Evolutionary conservation across 1,284 basidiomycete species (phyloP).

Genomic region (Cystobasidium sp.): DNA sequence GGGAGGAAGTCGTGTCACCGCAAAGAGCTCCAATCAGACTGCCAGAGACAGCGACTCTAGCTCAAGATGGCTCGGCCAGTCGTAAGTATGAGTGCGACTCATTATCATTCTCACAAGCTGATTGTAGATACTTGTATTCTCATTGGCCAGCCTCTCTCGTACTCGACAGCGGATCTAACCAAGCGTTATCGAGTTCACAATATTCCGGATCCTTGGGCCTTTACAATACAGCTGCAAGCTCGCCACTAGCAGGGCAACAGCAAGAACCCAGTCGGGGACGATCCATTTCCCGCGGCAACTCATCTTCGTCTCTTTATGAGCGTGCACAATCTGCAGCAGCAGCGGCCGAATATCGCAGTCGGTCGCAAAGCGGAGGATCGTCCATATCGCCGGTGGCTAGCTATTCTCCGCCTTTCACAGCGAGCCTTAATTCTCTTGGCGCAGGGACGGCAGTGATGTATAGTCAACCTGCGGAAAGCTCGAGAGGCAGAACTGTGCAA

Average conservation of each 20-base stretch:
- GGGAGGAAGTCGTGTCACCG: conserved; percentile 25
- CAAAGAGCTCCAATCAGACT: conserved; percentile 6
- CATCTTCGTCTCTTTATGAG: conserved; percentile 37
- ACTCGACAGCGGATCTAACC: conserved; percentile 4
- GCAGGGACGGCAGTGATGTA: conserved; percentile 37
- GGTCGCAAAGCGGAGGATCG: conserved; percentile 32
- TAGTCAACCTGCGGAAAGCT: conserved; percentile 18
- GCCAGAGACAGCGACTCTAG: conserved; percentile 15
- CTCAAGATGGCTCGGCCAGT: conserved; percentile 10
- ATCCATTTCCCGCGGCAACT: conserved; percentile 38
- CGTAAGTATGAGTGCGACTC: background rate
- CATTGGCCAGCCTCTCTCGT: background rate
- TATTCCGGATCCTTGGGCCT: background rate
- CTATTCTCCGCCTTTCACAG: conserved; percentile 39
- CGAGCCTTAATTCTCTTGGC: conserved; percentile 34
- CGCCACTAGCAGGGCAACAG: conserved; percentile 14
- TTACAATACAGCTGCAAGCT: background rate
- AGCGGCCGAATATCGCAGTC: conserved; percentile 10
- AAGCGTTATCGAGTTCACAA: background rate
- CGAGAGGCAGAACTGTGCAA: conserved; percentile 25
- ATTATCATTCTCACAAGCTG: background rate
- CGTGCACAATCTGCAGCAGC: conserved; percentile 24
- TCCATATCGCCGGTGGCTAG: conserved; percentile 35
- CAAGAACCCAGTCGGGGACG: conserved; percentile 37
- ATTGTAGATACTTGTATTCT: background rate